Evolutionary conservation across 805 yeast genomes (phyloP).

Genomic region (Saccharomycopsis javanensis): DNA sequence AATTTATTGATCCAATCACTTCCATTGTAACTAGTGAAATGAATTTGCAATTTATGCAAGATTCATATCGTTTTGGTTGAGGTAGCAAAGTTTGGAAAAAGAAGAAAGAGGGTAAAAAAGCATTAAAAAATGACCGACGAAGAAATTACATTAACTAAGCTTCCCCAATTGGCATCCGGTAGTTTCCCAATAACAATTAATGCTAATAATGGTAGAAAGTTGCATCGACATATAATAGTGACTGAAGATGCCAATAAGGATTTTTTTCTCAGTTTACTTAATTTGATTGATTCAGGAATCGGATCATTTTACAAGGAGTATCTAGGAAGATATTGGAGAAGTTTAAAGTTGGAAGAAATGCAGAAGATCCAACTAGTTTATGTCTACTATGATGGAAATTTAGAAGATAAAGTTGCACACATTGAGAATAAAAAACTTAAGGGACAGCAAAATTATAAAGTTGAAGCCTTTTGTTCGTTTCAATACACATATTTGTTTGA

Average conservation of each 20-base stretch:
- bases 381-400: not conserved
- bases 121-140: not conserved
- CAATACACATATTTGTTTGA: conserved; percentile 2
- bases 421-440: not conserved
- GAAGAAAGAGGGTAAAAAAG: no score
- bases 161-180: not conserved
- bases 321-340: conserved; percentile 12
- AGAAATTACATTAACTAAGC: not conserved
- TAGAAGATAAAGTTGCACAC: not conserved
- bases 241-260: not conserved
- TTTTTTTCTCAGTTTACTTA: not conserved
- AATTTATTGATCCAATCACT: no score
- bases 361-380: conserved; percentile 2
- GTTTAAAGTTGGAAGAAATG: conserved; percentile 8
- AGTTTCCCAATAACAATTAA: not conserved
- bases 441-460: not conserved
- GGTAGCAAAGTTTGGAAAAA: no score
- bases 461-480: conserved; percentile 7
- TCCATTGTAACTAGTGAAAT: no score
- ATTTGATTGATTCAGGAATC: conserved; percentile 7
- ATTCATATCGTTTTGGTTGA: no score
- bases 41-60: no score
- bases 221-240: not conserved
- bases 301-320: conserved; percentile 5
- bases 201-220: not conserved